A percentile compares a stretch with the other conserved stretches of the same genome.
Conservation (phyloP, 257 asterid species). For the Solanum corneliomulleri region DNA sequence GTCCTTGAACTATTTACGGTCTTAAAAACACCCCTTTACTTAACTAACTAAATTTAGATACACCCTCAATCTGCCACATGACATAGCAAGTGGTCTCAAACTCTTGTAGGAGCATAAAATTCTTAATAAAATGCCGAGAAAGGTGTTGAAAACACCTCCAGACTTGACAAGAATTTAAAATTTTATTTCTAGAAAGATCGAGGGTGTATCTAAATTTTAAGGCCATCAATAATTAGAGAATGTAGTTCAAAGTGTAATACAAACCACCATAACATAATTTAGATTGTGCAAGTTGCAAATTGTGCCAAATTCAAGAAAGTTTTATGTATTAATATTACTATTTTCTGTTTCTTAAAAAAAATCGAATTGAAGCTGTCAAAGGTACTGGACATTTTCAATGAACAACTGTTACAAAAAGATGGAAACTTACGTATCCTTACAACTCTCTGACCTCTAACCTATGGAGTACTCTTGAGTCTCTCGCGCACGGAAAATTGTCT, state of each 20-base stretch:
- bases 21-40: neutral
- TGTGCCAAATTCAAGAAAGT: neutral
- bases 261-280: neutral
- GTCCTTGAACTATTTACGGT: fast-evolving
- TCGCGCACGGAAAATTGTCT: neutral
- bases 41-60: too few species aligned
- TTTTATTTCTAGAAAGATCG: neutral
- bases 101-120: fast-evolving
- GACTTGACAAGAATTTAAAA: fast-evolving
- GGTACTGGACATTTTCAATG: neutral
- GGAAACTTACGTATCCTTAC: neutral
- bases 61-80: neutral
- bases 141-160: neutral
- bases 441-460: neutral
- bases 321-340: neutral
- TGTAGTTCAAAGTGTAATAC: neutral
- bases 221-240: neutral
- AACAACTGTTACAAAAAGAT: neutral
- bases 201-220: neutral
- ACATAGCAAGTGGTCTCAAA: neutral
- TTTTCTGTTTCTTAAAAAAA: neutral
- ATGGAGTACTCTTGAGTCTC: neutral
- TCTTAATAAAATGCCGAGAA: neutral
- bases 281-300: neutral
- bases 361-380: neutral